phyloP scores from a whole-genome alignment of 2,329 filamentous ascomycete genomes.

The Claviceps fusiformis region DNA sequence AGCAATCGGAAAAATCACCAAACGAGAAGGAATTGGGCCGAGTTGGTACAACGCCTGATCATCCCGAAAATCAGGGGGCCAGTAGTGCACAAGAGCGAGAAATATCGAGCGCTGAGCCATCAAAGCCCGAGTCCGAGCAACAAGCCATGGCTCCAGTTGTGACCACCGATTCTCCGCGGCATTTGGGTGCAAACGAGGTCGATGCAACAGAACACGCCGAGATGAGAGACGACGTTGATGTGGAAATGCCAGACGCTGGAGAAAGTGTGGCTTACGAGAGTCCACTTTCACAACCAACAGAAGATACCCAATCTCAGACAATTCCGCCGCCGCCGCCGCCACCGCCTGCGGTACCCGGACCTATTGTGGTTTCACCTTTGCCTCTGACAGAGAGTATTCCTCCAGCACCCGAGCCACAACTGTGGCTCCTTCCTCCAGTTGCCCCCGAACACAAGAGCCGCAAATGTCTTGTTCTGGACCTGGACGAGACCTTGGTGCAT shows the following conservation, averaged over 20 bases:
- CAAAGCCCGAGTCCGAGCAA: slow-evolving; percentile 35
- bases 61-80: slow-evolving; percentile 30
- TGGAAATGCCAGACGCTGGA: slow-evolving; percentile 53
- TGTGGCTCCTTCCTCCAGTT: slow-evolving; percentile 71
- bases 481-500: slow-evolving; percentile 94
- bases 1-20: slow-evolving; percentile 25
- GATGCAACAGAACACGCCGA: slow-evolving; percentile 18
- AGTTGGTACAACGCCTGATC: slow-evolving; percentile 21
- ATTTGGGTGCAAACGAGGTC: slow-evolving; percentile 12
- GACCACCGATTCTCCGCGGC: slow-evolving; percentile 29
- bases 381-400: slow-evolving; percentile 28
- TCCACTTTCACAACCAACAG: slow-evolving; percentile 22
- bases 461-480: slow-evolving; percentile 88
- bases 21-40: slow-evolving; percentile 36
- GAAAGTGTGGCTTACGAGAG: slow-evolving; percentile 36
- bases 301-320: slow-evolving; percentile 18
- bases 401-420: slow-evolving; percentile 31
- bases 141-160: slow-evolving; percentile 25
- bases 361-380: slow-evolving; percentile 26
- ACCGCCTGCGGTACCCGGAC: slow-evolving; percentile 23
- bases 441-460: slow-evolving; percentile 67
- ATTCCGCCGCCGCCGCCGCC: slow-evolving; percentile 34
- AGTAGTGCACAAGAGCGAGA: slow-evolving; percentile 34
- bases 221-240: slow-evolving; percentile 42
- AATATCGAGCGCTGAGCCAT: slow-evolving; percentile 22